Percentiles rank a stretch among this genome's conserved stretches.
Evolutionary conservation across 2,329 filamentous ascomycete species (phyloP).

Genomic region (Mycogone perniciosa): DNA sequence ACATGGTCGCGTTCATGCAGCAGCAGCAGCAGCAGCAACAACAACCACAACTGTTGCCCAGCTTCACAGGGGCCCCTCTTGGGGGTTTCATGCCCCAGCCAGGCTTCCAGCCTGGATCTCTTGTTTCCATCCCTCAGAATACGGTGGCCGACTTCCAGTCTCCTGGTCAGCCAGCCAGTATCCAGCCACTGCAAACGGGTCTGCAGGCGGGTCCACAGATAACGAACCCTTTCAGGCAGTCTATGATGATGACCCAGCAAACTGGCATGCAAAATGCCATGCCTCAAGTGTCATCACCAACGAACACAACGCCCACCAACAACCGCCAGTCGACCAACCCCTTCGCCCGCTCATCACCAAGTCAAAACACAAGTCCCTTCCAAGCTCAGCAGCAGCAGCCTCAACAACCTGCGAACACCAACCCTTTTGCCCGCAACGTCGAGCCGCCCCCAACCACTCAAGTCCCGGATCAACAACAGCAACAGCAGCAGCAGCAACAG

Average conservation of each 20-base stretch:
- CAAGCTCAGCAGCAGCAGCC: slow-evolving; percentile 17
- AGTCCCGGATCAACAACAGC: not conserved
- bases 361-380: slow-evolving; percentile 19
- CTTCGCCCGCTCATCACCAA: slow-evolving; percentile 62
- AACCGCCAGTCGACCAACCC: slow-evolving; percentile 73
- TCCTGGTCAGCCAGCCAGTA: slow-evolving; percentile 32
- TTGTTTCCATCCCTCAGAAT: slow-evolving; percentile 55
- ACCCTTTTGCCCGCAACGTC: slow-evolving; percentile 50
- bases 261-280: slow-evolving; percentile 36
- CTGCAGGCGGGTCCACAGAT: slow-evolving; percentile 46
- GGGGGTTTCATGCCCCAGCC: slow-evolving; percentile 70
- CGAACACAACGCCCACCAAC: slow-evolving; percentile 35
- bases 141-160: slow-evolving; percentile 45
- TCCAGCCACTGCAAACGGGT: slow-evolving; percentile 42
- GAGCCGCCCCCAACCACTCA: slow-evolving; percentile 8
- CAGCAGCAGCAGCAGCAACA: slow-evolving; percentile 34
- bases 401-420: slow-evolving; percentile 49
- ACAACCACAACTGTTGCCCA: slow-evolving; percentile 39
- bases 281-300: slow-evolving; percentile 33
- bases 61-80: slow-evolving; percentile 68
- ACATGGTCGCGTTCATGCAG: slow-evolving; percentile 24
- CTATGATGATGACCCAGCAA: slow-evolving; percentile 63
- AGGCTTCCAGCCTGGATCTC: slow-evolving; percentile 45
- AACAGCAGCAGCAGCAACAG: slow-evolving; percentile 29
- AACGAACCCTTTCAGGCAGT: slow-evolving; percentile 92